Evolutionary conservation across 805 yeast genomes (phyloP).

Genomic region (Saturnispora besseyi): DNA sequence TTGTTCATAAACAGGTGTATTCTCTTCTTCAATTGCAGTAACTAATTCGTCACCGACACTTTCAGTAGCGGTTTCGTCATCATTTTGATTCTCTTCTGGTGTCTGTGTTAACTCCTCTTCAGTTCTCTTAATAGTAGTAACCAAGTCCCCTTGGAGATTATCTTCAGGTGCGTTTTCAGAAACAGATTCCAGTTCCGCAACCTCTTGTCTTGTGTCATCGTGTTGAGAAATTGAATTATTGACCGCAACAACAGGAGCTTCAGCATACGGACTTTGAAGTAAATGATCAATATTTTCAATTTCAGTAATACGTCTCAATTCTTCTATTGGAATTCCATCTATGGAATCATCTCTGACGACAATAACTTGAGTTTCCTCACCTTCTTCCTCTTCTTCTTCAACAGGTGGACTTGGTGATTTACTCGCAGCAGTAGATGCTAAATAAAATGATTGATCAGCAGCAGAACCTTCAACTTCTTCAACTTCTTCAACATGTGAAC

Average conservation of each 20-base stretch:
- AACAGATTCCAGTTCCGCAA: background rate
- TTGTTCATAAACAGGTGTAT: background rate
- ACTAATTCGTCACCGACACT: background rate
- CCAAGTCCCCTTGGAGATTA: background rate
- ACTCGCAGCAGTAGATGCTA: conserved; percentile 14
- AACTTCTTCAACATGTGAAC: conserved; percentile 3
- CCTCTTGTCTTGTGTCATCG: background rate
- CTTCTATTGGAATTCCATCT: background rate
- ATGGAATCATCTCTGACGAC: conserved; percentile 5
- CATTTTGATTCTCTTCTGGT: background rate
- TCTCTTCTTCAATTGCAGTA: background rate
- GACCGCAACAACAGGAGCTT: conserved; percentile 1
- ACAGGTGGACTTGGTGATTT: background rate
- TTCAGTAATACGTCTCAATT: background rate
- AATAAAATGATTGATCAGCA: conserved; percentile 22
- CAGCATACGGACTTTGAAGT: background rate
- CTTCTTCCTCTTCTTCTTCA: background rate
- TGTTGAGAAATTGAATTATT: background rate
- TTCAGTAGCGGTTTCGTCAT: background rate
- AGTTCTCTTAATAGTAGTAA: background rate
- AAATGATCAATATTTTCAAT: conserved; percentile 8
- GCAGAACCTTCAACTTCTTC: conserved; percentile 11
- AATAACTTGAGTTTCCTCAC: conserved; percentile 1
- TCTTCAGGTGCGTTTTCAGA: background rate
- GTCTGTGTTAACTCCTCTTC: background rate